Conservation (phyloP, 768 basidiomycete genomes). For the Serendipita sp. region DNA sequence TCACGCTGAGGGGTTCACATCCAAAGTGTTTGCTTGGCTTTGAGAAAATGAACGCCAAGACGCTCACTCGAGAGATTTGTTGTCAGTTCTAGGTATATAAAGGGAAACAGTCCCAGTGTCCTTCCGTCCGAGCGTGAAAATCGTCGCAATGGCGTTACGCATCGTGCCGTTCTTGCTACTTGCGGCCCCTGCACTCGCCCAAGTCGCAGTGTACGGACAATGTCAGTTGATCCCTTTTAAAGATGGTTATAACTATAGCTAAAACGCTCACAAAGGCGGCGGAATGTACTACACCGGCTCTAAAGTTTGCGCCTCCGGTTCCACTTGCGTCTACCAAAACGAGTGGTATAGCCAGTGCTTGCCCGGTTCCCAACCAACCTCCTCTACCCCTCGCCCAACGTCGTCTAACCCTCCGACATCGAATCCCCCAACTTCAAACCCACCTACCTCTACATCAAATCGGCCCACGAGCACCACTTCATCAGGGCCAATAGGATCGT, state of each 20-base stretch:
- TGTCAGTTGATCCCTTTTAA: not conserved
- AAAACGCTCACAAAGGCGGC: not conserved
- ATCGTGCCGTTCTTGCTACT: not conserved
- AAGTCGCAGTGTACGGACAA: not conserved
- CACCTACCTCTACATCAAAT: not conserved
- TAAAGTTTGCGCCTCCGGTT: not conserved
- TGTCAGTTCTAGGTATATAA: too few species aligned
- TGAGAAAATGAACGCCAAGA: too few species aligned
- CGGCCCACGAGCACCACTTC: not conserved
- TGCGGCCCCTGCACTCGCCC: not conserved
- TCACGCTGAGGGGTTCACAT: too few species aligned
- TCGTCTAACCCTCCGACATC: not conserved
- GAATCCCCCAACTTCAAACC: not conserved
- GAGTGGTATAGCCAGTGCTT: conserved; percentile 4
- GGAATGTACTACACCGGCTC: not conserved
- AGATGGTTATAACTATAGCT: not conserved
- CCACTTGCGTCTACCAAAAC: not conserved
- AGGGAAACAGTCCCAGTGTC: too few species aligned
- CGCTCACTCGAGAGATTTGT: too few species aligned
- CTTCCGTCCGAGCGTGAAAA: not conserved
- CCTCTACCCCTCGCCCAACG: not conserved
- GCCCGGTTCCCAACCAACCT: not conserved
- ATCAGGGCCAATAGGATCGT: not conserved
- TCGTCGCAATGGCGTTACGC: not conserved
- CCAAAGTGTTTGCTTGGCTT: too few species aligned